Evolutionary conservation across 345 rosid species (phyloP).

Genomic region (Bruguiera sexangula): DNA sequence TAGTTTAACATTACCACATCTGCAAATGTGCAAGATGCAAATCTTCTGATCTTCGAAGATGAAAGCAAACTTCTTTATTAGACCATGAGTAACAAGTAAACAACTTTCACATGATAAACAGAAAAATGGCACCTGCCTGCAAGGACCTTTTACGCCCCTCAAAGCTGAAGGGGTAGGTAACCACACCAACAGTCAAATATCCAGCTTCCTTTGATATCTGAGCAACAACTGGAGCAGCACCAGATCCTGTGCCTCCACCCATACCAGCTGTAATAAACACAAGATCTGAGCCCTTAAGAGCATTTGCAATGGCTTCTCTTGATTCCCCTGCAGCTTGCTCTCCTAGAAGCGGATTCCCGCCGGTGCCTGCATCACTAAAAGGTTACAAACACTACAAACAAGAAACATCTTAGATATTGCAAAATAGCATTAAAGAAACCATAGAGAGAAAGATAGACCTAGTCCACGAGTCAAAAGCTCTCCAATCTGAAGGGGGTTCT

Average conservation of each 20-base stretch:
- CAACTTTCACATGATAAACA: neutral
- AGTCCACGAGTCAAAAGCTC: conserved; percentile 96
- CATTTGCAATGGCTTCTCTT: conserved; percentile 75
- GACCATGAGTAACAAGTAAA: neutral
- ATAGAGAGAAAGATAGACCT: conserved; percentile 45
- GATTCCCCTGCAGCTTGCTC: conserved; percentile 99
- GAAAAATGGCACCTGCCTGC: conserved; percentile 50
- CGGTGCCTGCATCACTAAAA: conserved; percentile 62
- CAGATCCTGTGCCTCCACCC: conserved; percentile 99
- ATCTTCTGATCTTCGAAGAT: too few relatives aligned
- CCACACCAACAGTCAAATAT: conserved; percentile 95
- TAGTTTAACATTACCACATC: too few relatives aligned
- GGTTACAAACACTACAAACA: neutral
- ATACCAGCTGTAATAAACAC: conserved; percentile 97
- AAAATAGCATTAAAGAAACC: neutral
- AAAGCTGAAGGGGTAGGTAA: conserved; percentile 96
- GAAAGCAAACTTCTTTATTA: too few relatives aligned
- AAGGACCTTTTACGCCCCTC: conserved; percentile 95
- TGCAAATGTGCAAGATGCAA: too few relatives aligned
- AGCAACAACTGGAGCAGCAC: conserved; percentile 99
- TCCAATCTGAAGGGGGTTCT: conserved; percentile 87
- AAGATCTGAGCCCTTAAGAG: conserved; percentile 97
- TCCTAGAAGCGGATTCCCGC: conserved; percentile 93
- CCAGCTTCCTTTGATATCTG: conserved; percentile 90
- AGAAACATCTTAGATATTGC: neutral